Base-by-base conservation (phyloP, 1,284 basidiomycete genomes). In the Wallemia hederae region DNA sequence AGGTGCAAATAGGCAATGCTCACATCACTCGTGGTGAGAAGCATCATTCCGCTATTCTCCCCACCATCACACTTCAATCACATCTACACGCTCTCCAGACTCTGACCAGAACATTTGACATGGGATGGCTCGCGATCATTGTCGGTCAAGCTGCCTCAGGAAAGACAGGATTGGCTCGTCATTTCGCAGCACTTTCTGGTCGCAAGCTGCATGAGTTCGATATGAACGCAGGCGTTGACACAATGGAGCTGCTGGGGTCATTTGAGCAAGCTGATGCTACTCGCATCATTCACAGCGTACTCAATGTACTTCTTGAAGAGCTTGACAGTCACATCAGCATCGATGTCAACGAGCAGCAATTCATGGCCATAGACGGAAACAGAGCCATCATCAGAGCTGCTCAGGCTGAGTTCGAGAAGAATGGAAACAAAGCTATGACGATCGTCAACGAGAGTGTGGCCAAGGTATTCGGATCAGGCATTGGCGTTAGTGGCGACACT, bases 181-280 rank as follows among this genome's bases (percentile, higher is more conserved):
- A 77, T 9, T 70, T 94, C 58, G 88, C 92, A 24, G 72, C 79
- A 59, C 72, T 82, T 28, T 78, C 78, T 33, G 90, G 91, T 22
- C 77, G 78, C 59, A 62, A 69, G 19, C 74, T 97, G 0, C 76
- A 77, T 56, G 84, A 88, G 68, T 77, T 97, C 58, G 76, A 80
- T 24, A 75, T 97, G 70, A 92, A 85, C 69, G 81, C 79, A 58
- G 83, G 87, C 5, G 89, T 87, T 19, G 94, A 99, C 69, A 88
- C 90, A 0, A 82, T 82, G 67, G 94, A 99, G 70, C 82, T 99
- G 33, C 73, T 98, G 39, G 94, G 94, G 58, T 84, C 86, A 65
- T 98, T 97, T 67, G 94, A 99, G 72, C 94, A 98, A 72, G 80
- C 81, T 31, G 81, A 86, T 67, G 59, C 66, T 17, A 61, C 59